phyloP scores from a whole-genome alignment of 2,329 filamentous ascomycete genomes.

The Thielaviopsis musarum region DNA sequence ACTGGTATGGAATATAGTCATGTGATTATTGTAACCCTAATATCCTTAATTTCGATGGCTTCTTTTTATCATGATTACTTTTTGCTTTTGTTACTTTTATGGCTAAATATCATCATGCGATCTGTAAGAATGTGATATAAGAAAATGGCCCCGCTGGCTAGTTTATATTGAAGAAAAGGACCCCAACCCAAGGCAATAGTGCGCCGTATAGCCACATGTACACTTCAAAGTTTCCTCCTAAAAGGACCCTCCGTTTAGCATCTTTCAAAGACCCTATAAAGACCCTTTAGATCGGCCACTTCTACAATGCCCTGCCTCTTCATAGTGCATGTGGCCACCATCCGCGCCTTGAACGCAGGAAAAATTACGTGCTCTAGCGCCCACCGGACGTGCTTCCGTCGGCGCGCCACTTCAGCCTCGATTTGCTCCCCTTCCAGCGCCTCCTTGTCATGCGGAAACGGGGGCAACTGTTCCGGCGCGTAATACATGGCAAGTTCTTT shows the following conservation, averaged over 20 bases:
- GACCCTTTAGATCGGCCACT: constrained; percentile 75
- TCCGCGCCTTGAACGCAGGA: constrained; percentile 65
- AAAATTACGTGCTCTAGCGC: constrained; percentile 78
- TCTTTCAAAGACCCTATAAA: constrained; percentile 89
- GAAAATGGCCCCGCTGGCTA: no score
- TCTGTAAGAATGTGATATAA: background rate
- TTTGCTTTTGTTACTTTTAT: no score
- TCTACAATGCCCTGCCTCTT: constrained; percentile 64
- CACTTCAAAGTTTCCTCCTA: no score
- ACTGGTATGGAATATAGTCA: no score
- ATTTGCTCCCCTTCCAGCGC: constrained; percentile 23
- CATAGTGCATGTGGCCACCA: constrained; percentile 67
- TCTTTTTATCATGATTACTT: no score
- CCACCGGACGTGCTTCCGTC: constrained; percentile 53
- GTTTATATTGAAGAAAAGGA: no score
- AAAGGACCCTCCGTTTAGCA: constrained; percentile 37
- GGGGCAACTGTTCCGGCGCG: constrained; percentile 67
- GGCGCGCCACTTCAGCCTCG: constrained; percentile 33
- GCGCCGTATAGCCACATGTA: no score
- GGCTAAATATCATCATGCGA: no score
- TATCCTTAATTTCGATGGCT: no score
- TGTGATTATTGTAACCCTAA: background rate
- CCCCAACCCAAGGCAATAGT: no score
- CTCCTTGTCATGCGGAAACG: constrained; percentile 22
- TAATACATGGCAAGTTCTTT: constrained; percentile 79